Percentiles rank a stretch among this genome's conserved stretches.
Evolutionary conservation across 768 basidiomycete species (phyloP).

Genomic region (Leccinellum albellum): DNA sequence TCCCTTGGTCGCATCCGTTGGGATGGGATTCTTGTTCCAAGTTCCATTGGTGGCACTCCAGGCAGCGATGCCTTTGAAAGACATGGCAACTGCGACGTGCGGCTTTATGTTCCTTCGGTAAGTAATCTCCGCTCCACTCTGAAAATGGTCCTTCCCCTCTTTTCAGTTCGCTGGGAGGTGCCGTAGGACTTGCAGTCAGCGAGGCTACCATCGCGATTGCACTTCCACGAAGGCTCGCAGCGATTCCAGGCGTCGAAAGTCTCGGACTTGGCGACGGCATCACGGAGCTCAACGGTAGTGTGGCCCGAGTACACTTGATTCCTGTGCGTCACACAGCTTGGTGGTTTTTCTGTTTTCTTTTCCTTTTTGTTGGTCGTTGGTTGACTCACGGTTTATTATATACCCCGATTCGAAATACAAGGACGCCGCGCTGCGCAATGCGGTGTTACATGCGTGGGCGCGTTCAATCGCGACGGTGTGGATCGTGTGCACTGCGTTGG

Average conservation of each 20-base stretch:
- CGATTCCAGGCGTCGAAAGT: slow-evolving; percentile 29
- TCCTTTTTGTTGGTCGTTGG: background rate
- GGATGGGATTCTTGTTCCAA: slow-evolving; percentile 64
- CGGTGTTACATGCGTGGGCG: slow-evolving; percentile 59
- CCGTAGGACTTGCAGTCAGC: slow-evolving; percentile 67
- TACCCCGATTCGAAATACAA: background rate
- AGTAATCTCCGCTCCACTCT: background rate
- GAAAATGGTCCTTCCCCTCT: background rate
- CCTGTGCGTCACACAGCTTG: background rate
- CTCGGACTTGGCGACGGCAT: slow-evolving; percentile 34
- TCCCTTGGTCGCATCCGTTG: slow-evolving; percentile 62
- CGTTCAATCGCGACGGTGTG: slow-evolving; percentile 61
- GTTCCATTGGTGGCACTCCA: slow-evolving; percentile 72
- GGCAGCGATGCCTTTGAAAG: slow-evolving; percentile 79
- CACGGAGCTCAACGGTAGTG: slow-evolving; percentile 42
- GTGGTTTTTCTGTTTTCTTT: background rate
- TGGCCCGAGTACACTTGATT: slow-evolving; percentile 36
- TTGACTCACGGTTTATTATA: background rate
- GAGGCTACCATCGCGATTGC: slow-evolving; percentile 66
- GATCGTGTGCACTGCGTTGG: slow-evolving; percentile 58
- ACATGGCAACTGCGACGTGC: slow-evolving; percentile 80
- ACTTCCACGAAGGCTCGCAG: slow-evolving; percentile 31
- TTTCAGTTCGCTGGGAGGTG: slow-evolving; percentile 64
- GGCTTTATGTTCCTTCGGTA: slow-evolving; percentile 70
- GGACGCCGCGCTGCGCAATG: slow-evolving; percentile 11